A percentile compares a stretch with the other conserved stretches of the same genome.
Evolutionary conservation across 2,329 filamentous ascomycete genomes (phyloP).

Genomic region (Xylariaceae sp.): DNA sequence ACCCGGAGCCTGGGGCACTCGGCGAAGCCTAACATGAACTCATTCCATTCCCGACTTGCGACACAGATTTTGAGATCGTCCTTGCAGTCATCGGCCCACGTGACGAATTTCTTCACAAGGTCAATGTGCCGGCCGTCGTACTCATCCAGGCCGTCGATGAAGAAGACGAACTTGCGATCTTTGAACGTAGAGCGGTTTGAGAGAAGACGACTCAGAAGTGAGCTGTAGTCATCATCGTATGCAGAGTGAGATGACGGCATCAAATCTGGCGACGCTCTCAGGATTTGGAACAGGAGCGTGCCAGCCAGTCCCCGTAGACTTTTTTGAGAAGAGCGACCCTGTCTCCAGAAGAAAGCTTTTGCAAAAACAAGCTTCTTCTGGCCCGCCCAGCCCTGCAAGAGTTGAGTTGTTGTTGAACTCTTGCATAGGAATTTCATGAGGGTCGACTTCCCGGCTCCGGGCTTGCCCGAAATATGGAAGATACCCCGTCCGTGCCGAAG

Average conservation of each 20-base stretch:
- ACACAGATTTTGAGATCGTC: slow-evolving; percentile 10
- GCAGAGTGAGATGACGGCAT: too few relatives aligned
- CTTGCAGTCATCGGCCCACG: slow-evolving; percentile 1
- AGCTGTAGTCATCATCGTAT: too few relatives aligned
- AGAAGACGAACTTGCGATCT: slow-evolving; percentile 6
- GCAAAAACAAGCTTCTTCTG: slow-evolving; percentile 5
- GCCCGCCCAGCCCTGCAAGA: slow-evolving; percentile 11
- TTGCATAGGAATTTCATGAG: slow-evolving; percentile 18
- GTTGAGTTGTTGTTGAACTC: slow-evolving; percentile 2
- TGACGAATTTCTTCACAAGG: slow-evolving; percentile 5
- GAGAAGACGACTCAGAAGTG: slow-evolving; percentile 4
- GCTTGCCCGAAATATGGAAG: slow-evolving; percentile 18
- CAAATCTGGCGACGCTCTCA: slow-evolving; percentile 8
- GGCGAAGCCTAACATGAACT: slow-evolving; percentile 8
- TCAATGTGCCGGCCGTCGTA: slow-evolving; percentile 5
- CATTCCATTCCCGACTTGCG: slow-evolving; percentile 11
- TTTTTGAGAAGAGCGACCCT: slow-evolving; percentile 13
- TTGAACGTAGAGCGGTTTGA: slow-evolving; percentile 1
- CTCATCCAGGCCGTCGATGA: slow-evolving; percentile 12
- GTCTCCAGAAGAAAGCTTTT: slow-evolving; percentile 18
- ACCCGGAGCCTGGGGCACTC: slow-evolving; percentile 8
- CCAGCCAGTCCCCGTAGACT: slow-evolving; percentile 12
- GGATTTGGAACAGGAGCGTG: slow-evolving; percentile 12
- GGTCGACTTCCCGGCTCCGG: slow-evolving; percentile 21
- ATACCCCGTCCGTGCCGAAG: slow-evolving; percentile 8